Conservation (phyloP, 192 early-diverging fungal species). For the Diversispora eburnea region DNA sequence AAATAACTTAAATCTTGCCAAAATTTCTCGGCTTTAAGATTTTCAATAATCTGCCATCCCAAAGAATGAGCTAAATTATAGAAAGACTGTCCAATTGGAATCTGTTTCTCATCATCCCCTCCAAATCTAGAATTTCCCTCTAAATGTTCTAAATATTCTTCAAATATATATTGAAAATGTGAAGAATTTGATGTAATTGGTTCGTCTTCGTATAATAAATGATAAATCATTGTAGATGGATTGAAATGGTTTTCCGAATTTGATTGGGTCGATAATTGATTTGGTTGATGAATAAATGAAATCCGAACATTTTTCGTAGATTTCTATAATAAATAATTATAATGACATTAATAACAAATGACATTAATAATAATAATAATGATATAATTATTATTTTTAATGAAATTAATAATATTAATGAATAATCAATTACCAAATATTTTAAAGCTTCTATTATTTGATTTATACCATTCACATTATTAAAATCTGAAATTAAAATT, state of each 20-base stretch:
- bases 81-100: neutral
- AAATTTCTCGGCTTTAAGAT: neutral
- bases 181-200: neutral
- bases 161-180: neutral
- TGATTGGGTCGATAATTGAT: neutral
- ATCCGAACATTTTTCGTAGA: constrained; percentile 38
- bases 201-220: constrained; percentile 1
- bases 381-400: neutral
- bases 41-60: constrained; percentile 13
- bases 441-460: constrained; percentile 50
- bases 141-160: neutral
- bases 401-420: neutral
- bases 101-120: neutral
- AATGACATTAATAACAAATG: neutral
- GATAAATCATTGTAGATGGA: constrained; percentile 14
- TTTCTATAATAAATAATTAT: constrained; percentile 27
- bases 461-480: constrained; percentile 44
- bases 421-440: constrained; percentile 36
- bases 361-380: neutral
- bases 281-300: constrained; percentile 53
- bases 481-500: constrained; percentile 57
- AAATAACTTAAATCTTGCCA: constrained; percentile 23
- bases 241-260: neutral
- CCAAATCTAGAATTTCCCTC: neutral
- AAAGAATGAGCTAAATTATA: neutral